phyloP scores from a whole-genome alignment of 176 grass and related monocot genomes.

The Cocos nucifera region DNA sequence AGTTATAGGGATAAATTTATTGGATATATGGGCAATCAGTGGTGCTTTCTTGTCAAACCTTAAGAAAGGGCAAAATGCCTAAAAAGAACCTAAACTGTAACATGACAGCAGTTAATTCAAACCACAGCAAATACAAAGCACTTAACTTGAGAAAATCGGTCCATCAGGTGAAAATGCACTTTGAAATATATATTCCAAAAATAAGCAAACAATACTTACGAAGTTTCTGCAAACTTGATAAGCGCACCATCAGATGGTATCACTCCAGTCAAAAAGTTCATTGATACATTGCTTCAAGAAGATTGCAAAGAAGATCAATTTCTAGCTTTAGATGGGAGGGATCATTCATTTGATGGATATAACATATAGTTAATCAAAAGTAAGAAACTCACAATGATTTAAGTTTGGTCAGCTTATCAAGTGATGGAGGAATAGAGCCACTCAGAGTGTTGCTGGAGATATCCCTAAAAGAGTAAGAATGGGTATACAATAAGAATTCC shows the following conservation, averaged over 20 bases:
- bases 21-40: too few species aligned
- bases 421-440: constrained; percentile 70
- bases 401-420: constrained; percentile 76
- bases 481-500: constrained; percentile 1
- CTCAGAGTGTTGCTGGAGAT: constrained; percentile 96
- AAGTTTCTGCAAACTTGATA: constrained; percentile 73
- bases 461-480: constrained; percentile 45
- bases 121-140: too few species aligned
- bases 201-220: constrained; percentile 53
- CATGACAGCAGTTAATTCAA: too few species aligned
- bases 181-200: constrained; percentile 4
- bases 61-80: too few species aligned
- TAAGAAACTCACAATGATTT: constrained; percentile 61
- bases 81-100: too few species aligned
- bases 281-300: constrained; percentile 84
- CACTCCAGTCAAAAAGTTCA: constrained; percentile 91
- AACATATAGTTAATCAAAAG: not conserved
- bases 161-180: constrained; percentile 19
- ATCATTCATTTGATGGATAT: too few species aligned
- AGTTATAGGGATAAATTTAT: too few species aligned
- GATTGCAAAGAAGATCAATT: not conserved
- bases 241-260: constrained; percentile 70
- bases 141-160: too few species aligned
- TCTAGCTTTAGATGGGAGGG: not conserved
- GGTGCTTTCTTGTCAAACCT: too few species aligned